A percentile compares a stretch with the other conserved stretches of the same genome.
These are phyloP conservation scores for Capronia coronata DNA, from an alignment of 2,329 filamentous ascomycete species.

Conservation along the genomic window DNA sequence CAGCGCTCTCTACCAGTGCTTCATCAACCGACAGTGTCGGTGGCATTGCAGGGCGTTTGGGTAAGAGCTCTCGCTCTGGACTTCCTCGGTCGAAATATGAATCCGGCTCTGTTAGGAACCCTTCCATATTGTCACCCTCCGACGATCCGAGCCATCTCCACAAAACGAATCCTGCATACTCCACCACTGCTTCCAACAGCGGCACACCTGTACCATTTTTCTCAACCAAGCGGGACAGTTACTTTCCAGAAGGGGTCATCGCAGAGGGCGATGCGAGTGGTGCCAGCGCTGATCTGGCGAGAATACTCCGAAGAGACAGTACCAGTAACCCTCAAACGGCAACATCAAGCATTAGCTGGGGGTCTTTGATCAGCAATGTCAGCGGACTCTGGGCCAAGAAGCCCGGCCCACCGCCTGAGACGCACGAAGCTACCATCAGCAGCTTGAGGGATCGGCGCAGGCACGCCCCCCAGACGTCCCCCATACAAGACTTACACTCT, in stretches of 20 bases:
- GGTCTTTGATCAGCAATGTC: conserved; percentile 47
- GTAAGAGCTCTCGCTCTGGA: conserved; percentile 7
- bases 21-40: conserved; percentile 40
- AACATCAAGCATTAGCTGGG: conserved; percentile 50
- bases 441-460: conserved; percentile 15
- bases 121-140: conserved; percentile 40
- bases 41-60: conserved; percentile 12
- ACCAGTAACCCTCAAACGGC: conserved; percentile 44
- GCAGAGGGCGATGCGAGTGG: conserved; percentile 38
- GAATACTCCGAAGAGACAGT: conserved; percentile 49
- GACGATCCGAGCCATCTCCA: conserved; percentile 38
- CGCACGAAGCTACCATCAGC: conserved; percentile 34
- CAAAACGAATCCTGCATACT: conserved; percentile 46
- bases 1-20: conserved; percentile 36
- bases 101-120: conserved; percentile 2
- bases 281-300: conserved; percentile 51
- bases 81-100: conserved; percentile 1
- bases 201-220: conserved; percentile 51
- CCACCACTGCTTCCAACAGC: conserved; percentile 46
- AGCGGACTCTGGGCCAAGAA: conserved; percentile 47
- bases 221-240: conserved; percentile 28
- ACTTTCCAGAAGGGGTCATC: conserved; percentile 23
- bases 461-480: conserved; percentile 13
- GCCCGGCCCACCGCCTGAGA: conserved; percentile 40
- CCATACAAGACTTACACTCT: conserved; percentile 8